Conservation (phyloP, 2,329 filamentous ascomycete genomes). For the Lasiodiplodia theobromae region DNA sequence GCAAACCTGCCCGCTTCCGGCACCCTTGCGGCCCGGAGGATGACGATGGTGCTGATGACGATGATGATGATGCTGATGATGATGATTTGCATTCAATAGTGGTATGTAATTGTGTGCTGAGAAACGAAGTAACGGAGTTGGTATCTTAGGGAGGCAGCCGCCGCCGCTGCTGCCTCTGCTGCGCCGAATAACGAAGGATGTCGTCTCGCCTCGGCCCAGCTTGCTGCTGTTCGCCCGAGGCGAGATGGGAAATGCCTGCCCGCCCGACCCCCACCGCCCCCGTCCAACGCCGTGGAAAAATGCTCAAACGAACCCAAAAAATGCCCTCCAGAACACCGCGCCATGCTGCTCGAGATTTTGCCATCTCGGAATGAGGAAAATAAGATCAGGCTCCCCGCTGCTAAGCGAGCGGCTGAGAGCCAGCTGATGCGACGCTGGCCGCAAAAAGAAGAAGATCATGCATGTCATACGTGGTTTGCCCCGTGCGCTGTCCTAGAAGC, state of each 20-base stretch:
- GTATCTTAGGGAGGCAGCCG: constrained; percentile 21
- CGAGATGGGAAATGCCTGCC: not conserved
- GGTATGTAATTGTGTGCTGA: not conserved
- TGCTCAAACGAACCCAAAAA: constrained; percentile 15
- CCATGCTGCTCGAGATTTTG: constrained; percentile 26
- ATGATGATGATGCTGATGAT: not conserved
- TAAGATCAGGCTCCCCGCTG: constrained; percentile 10
- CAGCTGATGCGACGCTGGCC: constrained; percentile 25
- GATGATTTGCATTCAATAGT: not conserved
- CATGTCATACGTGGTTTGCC: constrained; percentile 25
- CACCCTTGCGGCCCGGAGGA: not conserved
- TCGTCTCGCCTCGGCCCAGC: not conserved
- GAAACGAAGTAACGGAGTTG: constrained; percentile 22
- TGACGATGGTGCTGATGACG: not conserved
- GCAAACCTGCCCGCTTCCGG: constrained; percentile 11
- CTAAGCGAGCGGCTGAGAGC: constrained; percentile 15
- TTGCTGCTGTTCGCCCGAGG: not conserved
- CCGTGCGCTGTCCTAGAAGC: not conserved
- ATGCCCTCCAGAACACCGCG: constrained; percentile 26
- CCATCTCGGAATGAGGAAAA: constrained; percentile 2
- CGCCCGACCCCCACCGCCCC: constrained; percentile 1
- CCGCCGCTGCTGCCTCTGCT: constrained; percentile 7
- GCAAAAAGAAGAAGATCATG: constrained; percentile 29
- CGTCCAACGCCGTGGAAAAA: constrained; percentile 27
- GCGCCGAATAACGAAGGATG: constrained; percentile 18